phyloP scores from a whole-genome alignment of 2,329 filamentous ascomycete genomes.

The Botrytis aclada region DNA sequence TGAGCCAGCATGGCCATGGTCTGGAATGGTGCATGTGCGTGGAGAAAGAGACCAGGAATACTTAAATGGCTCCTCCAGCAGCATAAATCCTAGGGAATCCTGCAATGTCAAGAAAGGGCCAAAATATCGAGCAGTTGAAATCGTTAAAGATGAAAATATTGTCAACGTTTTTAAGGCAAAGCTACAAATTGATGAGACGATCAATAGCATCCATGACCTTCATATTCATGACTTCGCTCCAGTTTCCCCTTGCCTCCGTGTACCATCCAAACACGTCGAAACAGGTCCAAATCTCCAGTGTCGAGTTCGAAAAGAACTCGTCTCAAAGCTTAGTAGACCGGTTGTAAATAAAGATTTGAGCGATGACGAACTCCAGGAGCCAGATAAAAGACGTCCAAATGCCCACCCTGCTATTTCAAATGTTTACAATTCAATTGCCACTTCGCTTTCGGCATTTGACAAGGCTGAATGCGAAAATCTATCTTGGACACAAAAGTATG shows the following conservation, averaged over 20 bases:
- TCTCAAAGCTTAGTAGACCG: slow-evolving; percentile 21
- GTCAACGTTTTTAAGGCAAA: slow-evolving; percentile 27
- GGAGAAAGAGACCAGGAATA: slow-evolving; percentile 37
- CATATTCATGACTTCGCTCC: slow-evolving; percentile 40
- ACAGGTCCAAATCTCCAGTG: slow-evolving; percentile 53
- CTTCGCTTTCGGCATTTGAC: slow-evolving; percentile 75
- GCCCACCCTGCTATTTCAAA: slow-evolving; percentile 57
- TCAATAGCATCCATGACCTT: slow-evolving; percentile 28
- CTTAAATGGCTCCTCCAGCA: neutral
- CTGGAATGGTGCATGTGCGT: slow-evolving; percentile 62
- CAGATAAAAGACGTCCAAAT: slow-evolving; percentile 25
- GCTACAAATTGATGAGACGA: slow-evolving; percentile 26
- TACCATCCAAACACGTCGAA: slow-evolving; percentile 56
- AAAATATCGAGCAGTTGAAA: slow-evolving; percentile 33
- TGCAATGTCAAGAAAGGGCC: slow-evolving; percentile 27
- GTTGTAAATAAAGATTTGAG: slow-evolving; percentile 30
- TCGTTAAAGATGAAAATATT: slow-evolving; percentile 32
- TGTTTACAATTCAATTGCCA: slow-evolving; percentile 58
- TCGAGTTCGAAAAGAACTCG: slow-evolving; percentile 48
- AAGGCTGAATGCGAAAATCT: slow-evolving; percentile 68
- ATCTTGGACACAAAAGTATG: slow-evolving; percentile 82
- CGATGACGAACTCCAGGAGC: slow-evolving; percentile 40
- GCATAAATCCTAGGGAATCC: neutral
- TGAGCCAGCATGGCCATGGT: slow-evolving; percentile 69
- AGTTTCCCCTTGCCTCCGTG: slow-evolving; percentile 49